Evolutionary conservation across 495 filamentous ascomycete genomes (phyloP), one percentile per base, ranked within the genome.

Genomic region (Platismatia glauca): DNA sequence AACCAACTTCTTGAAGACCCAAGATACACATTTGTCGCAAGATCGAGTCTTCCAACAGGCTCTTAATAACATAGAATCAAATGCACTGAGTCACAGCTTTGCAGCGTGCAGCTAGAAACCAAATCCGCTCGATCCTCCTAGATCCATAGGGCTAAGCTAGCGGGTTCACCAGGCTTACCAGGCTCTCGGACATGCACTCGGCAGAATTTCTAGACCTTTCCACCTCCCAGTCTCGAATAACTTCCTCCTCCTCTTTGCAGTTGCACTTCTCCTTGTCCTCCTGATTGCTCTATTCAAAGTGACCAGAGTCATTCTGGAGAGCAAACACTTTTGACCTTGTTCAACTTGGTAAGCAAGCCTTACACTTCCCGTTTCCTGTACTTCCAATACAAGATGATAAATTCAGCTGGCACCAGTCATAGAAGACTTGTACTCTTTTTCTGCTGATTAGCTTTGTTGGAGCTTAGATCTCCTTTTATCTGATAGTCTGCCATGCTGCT

Each of bases 341-440:
- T 4, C 0, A 15, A 0, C 11, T 43, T 27, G 12, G n/a, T 55
- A 15, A 46, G 60, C 56, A 24, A 35, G 38, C 41, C 48, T n/a
- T 7, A 43, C 38, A 13, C 7, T 56, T 9, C 35, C 24, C 12
- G 15, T 24, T n/a, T n/a, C 35, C 11, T 20, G 0, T 43, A 15
- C 20, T 7, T 37, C 18, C 46, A 35, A 39, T 57, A n/a, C n/a
- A 62, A 62, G 69, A 71, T 70, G 69, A 68, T 18, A 60, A 16
- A 20, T 43, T 61, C 60, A 64, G 69, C 69, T 71, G 70, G 70
- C 70, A 71, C 70, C 70, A 68, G 70, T 70, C 70, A 66, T 68
- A 70, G 59, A 59, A 64, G 62, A 70, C 62, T 71, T 70, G 69
- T 71, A 70, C 67, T 70, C 66, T 70, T 69, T 69, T 65, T 38